A percentile compares a stretch with the other conserved stretches of the same genome.
These are phyloP conservation scores for Jimgerdemannia flammicorona DNA, from an alignment of 192 early-diverging fungal genomes.

Conservation along the genomic window DNA sequence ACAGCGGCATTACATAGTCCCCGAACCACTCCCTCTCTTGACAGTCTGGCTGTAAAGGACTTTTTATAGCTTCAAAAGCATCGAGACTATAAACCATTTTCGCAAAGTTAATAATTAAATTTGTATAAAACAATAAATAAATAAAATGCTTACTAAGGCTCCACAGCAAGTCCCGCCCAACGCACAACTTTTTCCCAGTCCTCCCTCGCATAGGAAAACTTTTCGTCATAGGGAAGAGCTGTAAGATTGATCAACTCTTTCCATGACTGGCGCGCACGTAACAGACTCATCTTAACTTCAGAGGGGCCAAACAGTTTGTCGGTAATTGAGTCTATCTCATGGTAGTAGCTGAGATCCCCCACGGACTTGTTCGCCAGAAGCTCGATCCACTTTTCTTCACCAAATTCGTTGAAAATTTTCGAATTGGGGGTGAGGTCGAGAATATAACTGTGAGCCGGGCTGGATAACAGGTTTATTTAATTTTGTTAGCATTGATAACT, in stretches of 20 bases:
- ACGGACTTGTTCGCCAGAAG: conserved; percentile 9
- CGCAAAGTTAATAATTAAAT: too few species aligned
- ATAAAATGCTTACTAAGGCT: conserved; percentile 7
- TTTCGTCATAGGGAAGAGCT: background rate
- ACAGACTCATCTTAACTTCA: conserved; percentile 6
- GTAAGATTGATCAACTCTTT: conserved; percentile 10
- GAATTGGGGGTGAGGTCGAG: conserved; percentile 14
- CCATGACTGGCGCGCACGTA: conserved; percentile 5
- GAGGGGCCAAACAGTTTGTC: conserved; percentile 13
- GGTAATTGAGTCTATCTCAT: conserved; percentile 15
- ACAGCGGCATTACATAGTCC: conserved; percentile 15
- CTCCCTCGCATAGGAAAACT: background rate
- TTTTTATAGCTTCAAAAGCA: background rate
- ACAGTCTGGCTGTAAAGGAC: conserved; percentile 12
- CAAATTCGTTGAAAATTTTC: conserved; percentile 15
- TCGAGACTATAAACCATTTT: conserved; percentile 11
- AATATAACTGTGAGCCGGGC: conserved; percentile 11
- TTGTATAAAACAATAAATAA: too few species aligned
- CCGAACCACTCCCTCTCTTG: conserved; percentile 14
- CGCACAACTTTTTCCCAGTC: conserved; percentile 10
- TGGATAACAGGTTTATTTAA: conserved; percentile 7
- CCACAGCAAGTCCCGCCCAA: conserved; percentile 9
- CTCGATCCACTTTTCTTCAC: conserved; percentile 3
- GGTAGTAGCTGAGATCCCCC: background rate
- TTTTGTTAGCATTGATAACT: conserved; percentile 9